A percentile compares a stretch with the other conserved stretches of the same genome.
Evolutionary conservation across 2,329 filamentous ascomycete genomes (phyloP).

Genomic region (Coniella vitis): DNA sequence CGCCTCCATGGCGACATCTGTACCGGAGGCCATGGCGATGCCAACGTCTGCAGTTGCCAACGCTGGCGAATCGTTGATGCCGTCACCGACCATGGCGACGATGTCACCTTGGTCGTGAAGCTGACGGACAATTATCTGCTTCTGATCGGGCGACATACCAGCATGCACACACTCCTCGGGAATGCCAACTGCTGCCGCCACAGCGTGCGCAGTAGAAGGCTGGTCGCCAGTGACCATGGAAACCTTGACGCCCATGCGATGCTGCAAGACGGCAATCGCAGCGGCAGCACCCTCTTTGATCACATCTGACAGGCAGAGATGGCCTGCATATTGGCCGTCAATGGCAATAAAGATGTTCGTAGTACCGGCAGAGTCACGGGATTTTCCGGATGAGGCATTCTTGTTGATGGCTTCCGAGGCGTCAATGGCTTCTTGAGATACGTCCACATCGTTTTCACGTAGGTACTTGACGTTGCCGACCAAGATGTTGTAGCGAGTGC

Average conservation of each 20-base stretch:
- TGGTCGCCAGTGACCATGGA: conserved; percentile 95
- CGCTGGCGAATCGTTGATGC: conserved; percentile 96
- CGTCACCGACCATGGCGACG: conserved; percentile 96
- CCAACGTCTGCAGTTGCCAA: conserved; percentile 88
- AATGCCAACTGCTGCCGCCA: conserved; percentile 79
- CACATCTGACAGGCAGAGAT: conserved; percentile 78
- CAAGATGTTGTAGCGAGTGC: conserved; percentile 68
- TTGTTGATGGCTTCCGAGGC: conserved; percentile 55
- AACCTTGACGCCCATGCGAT: conserved; percentile 76
- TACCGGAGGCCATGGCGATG: conserved; percentile 86
- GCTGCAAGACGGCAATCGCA: conserved; percentile 66
- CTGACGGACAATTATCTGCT: conserved; percentile 74
- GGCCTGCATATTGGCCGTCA: conserved; percentile 71
- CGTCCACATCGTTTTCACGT: conserved; percentile 58
- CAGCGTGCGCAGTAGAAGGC: conserved; percentile 71
- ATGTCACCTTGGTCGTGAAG: conserved; percentile 69
- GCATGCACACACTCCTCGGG: conserved; percentile 68
- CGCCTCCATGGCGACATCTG: conserved; percentile 96
- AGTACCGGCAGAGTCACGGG: conserved; percentile 54
- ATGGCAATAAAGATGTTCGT: conserved; percentile 92
- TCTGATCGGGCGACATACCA: conserved; percentile 84
- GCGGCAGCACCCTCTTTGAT: conserved; percentile 83
- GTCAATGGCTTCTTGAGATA: conserved; percentile 57
- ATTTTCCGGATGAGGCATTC: conserved; percentile 28
- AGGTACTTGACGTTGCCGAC: conserved; percentile 80